A percentile compares a stretch with the other conserved stretches of the same genome.
Evolutionary conservation across 306 rosid genomes (phyloP).

Genomic region (Lithocarpus polystachyus): DNA sequence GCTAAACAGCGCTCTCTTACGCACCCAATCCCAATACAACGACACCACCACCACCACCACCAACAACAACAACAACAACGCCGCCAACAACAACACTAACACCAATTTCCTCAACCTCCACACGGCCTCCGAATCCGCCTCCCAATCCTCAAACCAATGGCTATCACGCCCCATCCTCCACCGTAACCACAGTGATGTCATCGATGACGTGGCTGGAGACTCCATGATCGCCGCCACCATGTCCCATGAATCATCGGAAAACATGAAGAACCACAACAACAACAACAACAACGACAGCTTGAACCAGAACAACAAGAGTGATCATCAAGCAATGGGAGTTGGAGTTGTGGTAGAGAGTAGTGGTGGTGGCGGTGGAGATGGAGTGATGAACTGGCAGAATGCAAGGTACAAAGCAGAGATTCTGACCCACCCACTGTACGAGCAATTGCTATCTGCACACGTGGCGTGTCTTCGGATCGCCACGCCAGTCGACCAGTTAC

Average conservation of each 20-base stretch:
- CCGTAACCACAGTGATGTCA: conserved; percentile 79
- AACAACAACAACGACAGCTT: conserved; percentile 13
- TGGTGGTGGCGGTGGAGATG: conserved; percentile 41
- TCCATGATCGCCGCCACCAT: conserved; percentile 46
- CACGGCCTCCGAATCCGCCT: conserved; percentile 58
- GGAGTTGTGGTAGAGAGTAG: conserved; percentile 35
- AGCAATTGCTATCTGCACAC: conserved; percentile 86
- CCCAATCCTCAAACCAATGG: conserved; percentile 73
- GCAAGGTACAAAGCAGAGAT: conserved; percentile 81
- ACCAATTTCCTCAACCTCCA: conserved; percentile 85
- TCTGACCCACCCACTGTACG: conserved; percentile 79
- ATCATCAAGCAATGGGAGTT: neutral
- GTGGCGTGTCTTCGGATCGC: conserved; percentile 95
- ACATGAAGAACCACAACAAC: conserved; percentile 28
- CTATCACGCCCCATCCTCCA: conserved; percentile 63
- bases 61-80: neutral
- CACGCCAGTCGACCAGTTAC: conserved; percentile 95
- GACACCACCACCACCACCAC: conserved; percentile 15
- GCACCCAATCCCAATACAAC: conserved; percentile 47
- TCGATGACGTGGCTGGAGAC: conserved; percentile 53
- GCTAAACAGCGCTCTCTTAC: conserved; percentile 97
- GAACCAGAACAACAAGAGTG: conserved; percentile 24
- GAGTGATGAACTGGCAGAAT: conserved; percentile 78
- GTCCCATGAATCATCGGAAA: conserved; percentile 58
- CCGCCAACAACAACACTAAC: conserved; percentile 13